Evolutionary conservation across 257 asterid species (phyloP).

Genomic region (Avicennia marina): DNA sequence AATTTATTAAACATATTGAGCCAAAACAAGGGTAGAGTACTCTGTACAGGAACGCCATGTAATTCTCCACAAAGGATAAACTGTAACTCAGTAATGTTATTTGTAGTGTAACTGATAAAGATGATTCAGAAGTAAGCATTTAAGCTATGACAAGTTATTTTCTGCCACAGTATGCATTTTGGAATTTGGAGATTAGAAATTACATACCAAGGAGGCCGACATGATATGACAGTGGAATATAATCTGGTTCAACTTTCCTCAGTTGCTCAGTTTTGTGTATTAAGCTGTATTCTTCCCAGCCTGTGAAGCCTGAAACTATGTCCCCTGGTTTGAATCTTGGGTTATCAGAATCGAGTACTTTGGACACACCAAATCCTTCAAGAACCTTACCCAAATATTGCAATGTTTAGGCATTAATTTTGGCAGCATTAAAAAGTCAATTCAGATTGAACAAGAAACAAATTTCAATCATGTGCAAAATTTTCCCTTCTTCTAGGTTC

Average conservation of each 20-base stretch:
- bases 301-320: conserved; percentile 67
- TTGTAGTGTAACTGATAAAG: too few relatives aligned
- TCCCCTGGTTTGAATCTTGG: conserved; percentile 71
- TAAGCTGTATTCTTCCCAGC: conserved; percentile 94
- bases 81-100: too few relatives aligned
- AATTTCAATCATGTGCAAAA: too few relatives aligned
- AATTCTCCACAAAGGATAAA: too few relatives aligned
- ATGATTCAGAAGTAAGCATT: too few relatives aligned
- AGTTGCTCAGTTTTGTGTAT: conserved; percentile 44
- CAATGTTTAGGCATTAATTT: not conserved
- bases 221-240: conserved; percentile 66
- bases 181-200: not conserved
- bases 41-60: too few relatives aligned
- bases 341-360: conserved; percentile 69
- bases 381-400: conserved; percentile 37
- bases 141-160: too few relatives aligned
- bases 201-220: conserved; percentile 78
- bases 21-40: too few relatives aligned
- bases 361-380: conserved; percentile 83
- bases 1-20: too few relatives aligned
- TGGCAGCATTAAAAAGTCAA: not conserved
- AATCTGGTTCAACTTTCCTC: conserved; percentile 54
- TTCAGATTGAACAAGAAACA: not conserved
- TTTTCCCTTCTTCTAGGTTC: too few relatives aligned
- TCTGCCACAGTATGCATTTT: not conserved